phyloP scores from a whole-genome alignment of 352 stramenopile species.

The Globisporangium emineosum region DNA sequence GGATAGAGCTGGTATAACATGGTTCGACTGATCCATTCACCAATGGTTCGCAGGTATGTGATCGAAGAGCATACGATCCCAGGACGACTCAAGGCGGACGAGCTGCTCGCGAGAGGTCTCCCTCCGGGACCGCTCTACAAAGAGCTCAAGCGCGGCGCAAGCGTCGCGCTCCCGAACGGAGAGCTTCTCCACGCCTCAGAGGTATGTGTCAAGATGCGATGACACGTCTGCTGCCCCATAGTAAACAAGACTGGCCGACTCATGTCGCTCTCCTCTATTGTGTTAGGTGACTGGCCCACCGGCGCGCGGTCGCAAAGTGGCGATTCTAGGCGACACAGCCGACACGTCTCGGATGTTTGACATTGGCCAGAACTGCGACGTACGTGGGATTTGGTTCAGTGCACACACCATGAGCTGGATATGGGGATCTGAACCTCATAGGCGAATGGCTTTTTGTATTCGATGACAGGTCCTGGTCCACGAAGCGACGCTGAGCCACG shows the following conservation, averaged over 20 bases:
- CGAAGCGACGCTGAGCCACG: slow-evolving; percentile 77
- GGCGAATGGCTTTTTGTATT: background rate
- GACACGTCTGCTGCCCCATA: too few relatives aligned
- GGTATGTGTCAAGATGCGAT: slow-evolving; percentile 40
- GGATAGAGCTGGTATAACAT: background rate
- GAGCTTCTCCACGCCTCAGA: slow-evolving; percentile 73
- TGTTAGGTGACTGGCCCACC: slow-evolving; percentile 54
- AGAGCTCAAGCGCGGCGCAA: slow-evolving; percentile 85
- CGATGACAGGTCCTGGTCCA: slow-evolving; percentile 73
- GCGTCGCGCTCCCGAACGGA: slow-evolving; percentile 79
- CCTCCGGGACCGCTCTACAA: slow-evolving; percentile 87
- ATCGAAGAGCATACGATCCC: slow-evolving; percentile 69
- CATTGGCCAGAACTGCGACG: slow-evolving; percentile 72
- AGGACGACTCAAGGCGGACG: slow-evolving; percentile 86
- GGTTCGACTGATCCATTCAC: background rate
- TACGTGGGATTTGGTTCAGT: slow-evolving; percentile 22
- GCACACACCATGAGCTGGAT: background rate
- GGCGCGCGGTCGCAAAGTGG: slow-evolving; percentile 63
- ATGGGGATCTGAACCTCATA: background rate
- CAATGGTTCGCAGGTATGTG: slow-evolving; percentile 48
- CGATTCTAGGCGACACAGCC: slow-evolving; percentile 73
- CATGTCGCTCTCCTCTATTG: background rate
- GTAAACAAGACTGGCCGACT: background rate
- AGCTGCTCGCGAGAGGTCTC: slow-evolving; percentile 78
- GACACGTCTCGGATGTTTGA: slow-evolving; percentile 76